Evolutionary conservation across 371 early-diverging fungal species (phyloP), one percentile per base, ranked within the genome.

Genomic region (Batrachochytrium dendrobatidis): DNA sequence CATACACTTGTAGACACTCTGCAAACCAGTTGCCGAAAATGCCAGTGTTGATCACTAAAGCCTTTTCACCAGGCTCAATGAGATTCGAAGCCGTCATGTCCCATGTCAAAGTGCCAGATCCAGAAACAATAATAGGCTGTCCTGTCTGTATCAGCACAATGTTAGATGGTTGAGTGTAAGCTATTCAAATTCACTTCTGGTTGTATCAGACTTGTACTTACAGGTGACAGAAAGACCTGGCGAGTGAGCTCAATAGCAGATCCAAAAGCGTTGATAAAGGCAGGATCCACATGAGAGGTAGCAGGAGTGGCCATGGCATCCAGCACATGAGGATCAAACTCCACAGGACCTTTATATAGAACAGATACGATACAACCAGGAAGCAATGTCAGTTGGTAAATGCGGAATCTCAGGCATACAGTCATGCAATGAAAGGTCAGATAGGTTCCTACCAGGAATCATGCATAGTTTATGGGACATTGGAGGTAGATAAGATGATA

Each of bases 1-100:
- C 95, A 67, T 94, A 97, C 10, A 83, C 80, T 62, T 82, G 77
- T 66, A 97, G 69, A 75, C 90, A 95, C 61, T 94, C 94, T 53
- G 84, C 89, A 65, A 97, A 89, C 66, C 92, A 87, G 72, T 94
- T 92, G 54, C 95, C 95, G 79, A 97, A 97, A 72, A 91, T 88
- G 22, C 98, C 98, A 32, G 91, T 91, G 74, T 85, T 89, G 67
- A 94, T 70, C 20, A 93, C 89, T 43, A 97, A 80, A n/a, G 85
- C 95, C 48, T 84, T 74, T 61, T 97, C 95, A 39, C 86, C 88
- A 32, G 84, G 83, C 71, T 94, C 92, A 15, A 95, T 61, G 59
- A 95, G 78, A 79, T 97, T 97, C 53, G 88, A 84, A 25, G 88
- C 87, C 58, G 88, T 86, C 80, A 87, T 83, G 74, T 93, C 92